Conservation (phyloP, 139 green algal genomes). For the Chlorella sorokiniana region DNA sequence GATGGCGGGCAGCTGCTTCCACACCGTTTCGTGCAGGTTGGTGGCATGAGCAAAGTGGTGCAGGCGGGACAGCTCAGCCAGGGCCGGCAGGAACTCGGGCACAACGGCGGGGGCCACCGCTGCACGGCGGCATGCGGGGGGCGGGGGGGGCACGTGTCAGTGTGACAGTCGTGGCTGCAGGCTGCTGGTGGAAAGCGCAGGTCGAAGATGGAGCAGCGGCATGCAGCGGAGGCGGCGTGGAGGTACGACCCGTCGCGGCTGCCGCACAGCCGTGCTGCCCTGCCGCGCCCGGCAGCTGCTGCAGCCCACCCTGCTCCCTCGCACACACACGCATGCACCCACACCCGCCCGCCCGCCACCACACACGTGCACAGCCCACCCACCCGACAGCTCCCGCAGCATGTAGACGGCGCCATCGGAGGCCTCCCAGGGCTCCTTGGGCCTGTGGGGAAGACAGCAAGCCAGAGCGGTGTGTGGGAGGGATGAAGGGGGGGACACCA, state of each 20-base stretch:
- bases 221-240: not conserved
- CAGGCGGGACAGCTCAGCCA: constrained; percentile 69
- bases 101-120: constrained; percentile 36
- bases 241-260: too few relatives aligned
- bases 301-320: too few relatives aligned
- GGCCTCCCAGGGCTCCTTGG: constrained; percentile 89
- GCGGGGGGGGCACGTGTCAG: too few relatives aligned
- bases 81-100: constrained; percentile 60
- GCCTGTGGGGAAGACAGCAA: constrained; percentile 41
- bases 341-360: too few relatives aligned
- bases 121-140: not conserved
- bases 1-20: constrained; percentile 74
- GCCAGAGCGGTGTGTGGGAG: not conserved
- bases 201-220: not conserved
- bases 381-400: constrained; percentile 67
- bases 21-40: constrained; percentile 84
- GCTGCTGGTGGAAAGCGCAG: not conserved
- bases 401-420: constrained; percentile 87
- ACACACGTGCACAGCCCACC: too few relatives aligned
- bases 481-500: not conserved
- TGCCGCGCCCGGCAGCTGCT: too few relatives aligned
- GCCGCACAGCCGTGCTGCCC: too few relatives aligned
- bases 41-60: constrained; percentile 66
- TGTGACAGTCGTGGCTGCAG: not conserved
- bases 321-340: too few relatives aligned